These are phyloP conservation scores for Geranium rotundifolium DNA, from an alignment of 345 rosid genomes.

Conservation along the genomic window DNA sequence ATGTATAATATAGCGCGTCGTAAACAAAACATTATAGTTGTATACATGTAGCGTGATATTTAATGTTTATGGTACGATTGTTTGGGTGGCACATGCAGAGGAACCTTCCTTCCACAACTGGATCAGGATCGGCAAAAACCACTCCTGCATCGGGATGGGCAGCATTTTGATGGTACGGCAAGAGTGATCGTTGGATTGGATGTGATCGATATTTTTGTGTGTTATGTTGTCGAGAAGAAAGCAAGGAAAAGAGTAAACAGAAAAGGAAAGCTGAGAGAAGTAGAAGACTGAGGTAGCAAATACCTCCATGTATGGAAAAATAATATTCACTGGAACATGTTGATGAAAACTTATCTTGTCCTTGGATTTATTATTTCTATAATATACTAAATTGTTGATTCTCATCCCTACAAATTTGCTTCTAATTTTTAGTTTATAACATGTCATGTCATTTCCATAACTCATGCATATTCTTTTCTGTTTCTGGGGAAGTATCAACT, in stretches of 20 bases:
- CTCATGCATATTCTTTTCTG: too few species aligned
- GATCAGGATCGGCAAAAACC: constrained; percentile 41
- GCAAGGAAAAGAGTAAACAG: not conserved
- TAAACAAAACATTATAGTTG: too few species aligned
- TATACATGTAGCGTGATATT: too few species aligned
- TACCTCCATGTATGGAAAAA: constrained; percentile 11
- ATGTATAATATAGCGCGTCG: too few species aligned
- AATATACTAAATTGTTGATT: not conserved
- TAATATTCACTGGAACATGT: constrained; percentile 1
- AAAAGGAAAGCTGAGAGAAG: constrained; percentile 8
- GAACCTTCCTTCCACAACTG: constrained; percentile 59
- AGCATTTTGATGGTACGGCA: constrained; percentile 46
- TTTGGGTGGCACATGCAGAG: constrained; percentile 34
- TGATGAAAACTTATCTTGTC: not conserved
- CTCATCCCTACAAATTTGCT: too few species aligned
- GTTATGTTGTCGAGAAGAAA: constrained; percentile 10
- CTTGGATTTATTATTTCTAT: not conserved
- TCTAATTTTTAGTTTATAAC: too few species aligned
- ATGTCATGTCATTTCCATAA: too few species aligned
- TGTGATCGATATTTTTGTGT: constrained; percentile 12
- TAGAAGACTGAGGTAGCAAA: constrained; percentile 9
- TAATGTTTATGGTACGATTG: not conserved
- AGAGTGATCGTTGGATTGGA: not conserved
- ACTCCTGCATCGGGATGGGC: constrained; percentile 92
- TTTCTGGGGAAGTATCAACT: too few species aligned